Evolutionary conservation across 257 asterid genomes (phyloP).

Genomic region (Plantago major): DNA sequence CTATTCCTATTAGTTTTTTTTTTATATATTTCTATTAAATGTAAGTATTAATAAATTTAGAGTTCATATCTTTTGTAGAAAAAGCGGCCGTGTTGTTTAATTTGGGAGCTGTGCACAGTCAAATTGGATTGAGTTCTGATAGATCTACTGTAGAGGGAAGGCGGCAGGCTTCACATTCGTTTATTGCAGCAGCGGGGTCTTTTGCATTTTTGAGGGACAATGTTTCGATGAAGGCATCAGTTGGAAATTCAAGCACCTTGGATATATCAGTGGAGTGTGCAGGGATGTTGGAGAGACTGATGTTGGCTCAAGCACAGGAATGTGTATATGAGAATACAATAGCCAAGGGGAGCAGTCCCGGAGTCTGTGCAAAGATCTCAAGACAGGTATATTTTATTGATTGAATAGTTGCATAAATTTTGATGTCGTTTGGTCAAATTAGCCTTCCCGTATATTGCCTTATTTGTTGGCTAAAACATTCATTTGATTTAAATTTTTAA

Average conservation of each 20-base stretch:
- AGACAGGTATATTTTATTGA: constrained; percentile 59
- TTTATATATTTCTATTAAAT: not conserved
- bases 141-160: constrained; percentile 89
- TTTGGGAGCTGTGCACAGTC: constrained; percentile 95
- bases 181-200: constrained; percentile 92
- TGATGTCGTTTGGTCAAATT: not conserved
- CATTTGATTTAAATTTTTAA: too few species aligned
- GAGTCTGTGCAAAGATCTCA: constrained; percentile 88
- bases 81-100: constrained; percentile 95
- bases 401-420: constrained; percentile 3
- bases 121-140: constrained; percentile 82
- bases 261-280: constrained; percentile 88
- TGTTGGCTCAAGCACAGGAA: constrained; percentile 98
- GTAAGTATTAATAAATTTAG: constrained; percentile 4
- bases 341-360: constrained; percentile 92
- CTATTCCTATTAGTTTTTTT: not conserved
- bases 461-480: not conserved
- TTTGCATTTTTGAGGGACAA: constrained; percentile 85
- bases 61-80: constrained; percentile 40
- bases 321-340: constrained; percentile 91
- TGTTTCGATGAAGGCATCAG: constrained; percentile 79
- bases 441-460: not conserved
- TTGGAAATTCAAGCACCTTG: constrained; percentile 70
- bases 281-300: constrained; percentile 95
- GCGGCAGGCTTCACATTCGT: constrained; percentile 90